These are phyloP conservation scores for Neurospora sp. DNA, from an alignment of 495 filamentous ascomycete genomes.

Conservation along the genomic window DNA sequence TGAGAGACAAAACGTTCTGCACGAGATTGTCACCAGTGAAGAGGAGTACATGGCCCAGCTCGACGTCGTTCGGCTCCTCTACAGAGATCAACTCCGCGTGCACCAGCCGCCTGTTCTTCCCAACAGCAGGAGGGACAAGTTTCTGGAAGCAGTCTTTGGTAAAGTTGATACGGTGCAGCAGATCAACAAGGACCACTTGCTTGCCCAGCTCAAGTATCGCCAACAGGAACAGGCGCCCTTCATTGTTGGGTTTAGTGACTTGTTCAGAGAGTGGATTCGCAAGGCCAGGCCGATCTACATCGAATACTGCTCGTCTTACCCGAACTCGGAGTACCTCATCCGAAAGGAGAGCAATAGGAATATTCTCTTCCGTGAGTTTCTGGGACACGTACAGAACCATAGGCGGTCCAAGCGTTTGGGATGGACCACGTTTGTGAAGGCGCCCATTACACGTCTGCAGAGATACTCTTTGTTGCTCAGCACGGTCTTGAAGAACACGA, in stretches of 20 bases:
- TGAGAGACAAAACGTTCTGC: conserved; percentile 84
- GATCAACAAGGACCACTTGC: conserved; percentile 88
- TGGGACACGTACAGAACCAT: conserved; percentile 68
- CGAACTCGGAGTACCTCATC: conserved; percentile 71
- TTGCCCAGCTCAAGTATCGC: conserved; percentile 92
- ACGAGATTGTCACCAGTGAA: conserved; percentile 93
- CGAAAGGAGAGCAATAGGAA: conserved; percentile 80
- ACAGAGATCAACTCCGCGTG: conserved; percentile 67
- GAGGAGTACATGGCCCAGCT: conserved; percentile 83
- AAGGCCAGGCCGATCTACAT: conserved; percentile 85
- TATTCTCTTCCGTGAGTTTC: conserved; percentile 73
- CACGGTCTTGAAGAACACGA: conserved; percentile 77
- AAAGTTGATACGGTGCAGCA: conserved; percentile 80
- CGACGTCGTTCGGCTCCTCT: conserved; percentile 72
- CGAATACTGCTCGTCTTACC: conserved; percentile 83
- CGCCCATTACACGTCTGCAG: conserved; percentile 86
- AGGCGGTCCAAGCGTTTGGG: conserved; percentile 76
- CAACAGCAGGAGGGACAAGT: conserved; percentile 61
- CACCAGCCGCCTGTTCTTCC: conserved; percentile 75
- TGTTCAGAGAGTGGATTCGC: conserved; percentile 97
- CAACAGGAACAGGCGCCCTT: conserved; percentile 96
- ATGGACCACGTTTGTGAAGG: conserved; percentile 91
- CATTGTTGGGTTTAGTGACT: conserved; percentile 88
- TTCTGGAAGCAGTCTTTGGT: conserved; percentile 79
- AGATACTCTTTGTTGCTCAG: conserved; percentile 76